Evolutionary conservation across 768 basidiomycete species (phyloP).

Genomic region (Jaapia argillacea): DNA sequence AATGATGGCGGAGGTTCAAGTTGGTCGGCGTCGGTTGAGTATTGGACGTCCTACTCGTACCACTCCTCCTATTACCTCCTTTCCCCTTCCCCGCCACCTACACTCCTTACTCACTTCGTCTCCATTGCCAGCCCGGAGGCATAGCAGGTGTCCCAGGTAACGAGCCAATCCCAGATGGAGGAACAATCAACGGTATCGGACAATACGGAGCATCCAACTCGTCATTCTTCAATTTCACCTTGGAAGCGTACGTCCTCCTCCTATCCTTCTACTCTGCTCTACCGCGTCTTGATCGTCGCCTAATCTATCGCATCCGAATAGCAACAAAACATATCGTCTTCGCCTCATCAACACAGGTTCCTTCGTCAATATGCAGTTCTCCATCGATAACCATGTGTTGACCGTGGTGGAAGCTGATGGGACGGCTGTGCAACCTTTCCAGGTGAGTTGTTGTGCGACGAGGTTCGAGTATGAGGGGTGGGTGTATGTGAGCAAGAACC

Average conservation of each 20-base stretch:
- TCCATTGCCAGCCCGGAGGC: constrained; percentile 14
- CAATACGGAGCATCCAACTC: constrained; percentile 19
- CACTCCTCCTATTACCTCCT: neutral
- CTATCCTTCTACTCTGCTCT: too few species aligned
- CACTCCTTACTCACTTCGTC: neutral
- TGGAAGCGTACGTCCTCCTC: constrained; percentile 16
- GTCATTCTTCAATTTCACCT: constrained; percentile 18
- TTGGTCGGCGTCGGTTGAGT: too few species aligned
- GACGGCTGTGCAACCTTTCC: constrained; percentile 26
- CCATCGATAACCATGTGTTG: constrained; percentile 34
- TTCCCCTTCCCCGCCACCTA: too few species aligned
- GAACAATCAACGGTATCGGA: constrained; percentile 24
- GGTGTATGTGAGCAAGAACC: constrained; percentile 2
- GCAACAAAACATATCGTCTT: too few species aligned
- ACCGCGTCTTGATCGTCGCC: too few species aligned
- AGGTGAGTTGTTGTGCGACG: constrained; percentile 31
- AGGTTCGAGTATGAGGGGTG: constrained; percentile 15
- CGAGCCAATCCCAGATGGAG: constrained; percentile 24
- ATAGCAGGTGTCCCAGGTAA: constrained; percentile 20
- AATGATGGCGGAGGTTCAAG: too few species aligned
- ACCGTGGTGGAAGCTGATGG: constrained; percentile 41
- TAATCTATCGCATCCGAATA: too few species aligned
- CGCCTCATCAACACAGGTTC: constrained; percentile 38
- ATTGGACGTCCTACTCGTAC: too few species aligned
- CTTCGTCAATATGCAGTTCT: constrained; percentile 34